Evolutionary conservation across 768 basidiomycete species (phyloP), one percentile per base, ranked within the genome.

Genomic region (Mycena chlorophos): DNA sequence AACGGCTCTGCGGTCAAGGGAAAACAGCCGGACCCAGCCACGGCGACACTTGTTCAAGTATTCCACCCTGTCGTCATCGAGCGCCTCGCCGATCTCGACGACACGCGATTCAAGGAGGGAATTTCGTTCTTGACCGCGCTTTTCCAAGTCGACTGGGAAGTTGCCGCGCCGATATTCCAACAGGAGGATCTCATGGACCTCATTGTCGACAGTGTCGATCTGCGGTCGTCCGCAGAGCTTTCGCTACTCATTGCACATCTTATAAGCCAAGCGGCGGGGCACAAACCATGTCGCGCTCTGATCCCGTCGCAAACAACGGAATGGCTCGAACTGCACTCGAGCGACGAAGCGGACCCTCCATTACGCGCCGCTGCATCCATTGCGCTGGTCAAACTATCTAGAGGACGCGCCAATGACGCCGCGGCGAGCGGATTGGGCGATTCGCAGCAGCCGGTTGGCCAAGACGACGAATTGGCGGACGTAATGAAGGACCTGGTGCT

Each of bases 131-230:
- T 94, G 47, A 75, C 80, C n/a, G 90, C 89, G 0, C 73, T 95
- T 19, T 91, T 93, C 65, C 90, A 93, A 66, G 83, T 93, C n/a
- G 90, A 92, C 61, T 80, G 84, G 70, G 72, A 78, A 49, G 73
- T 83, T 1, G 92, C 89, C 10, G 75, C 85, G 10, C 62, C 76
- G 22, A 83, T 95, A 51, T 84, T 94, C 54, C 69, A 73, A 31
- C 75, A 78, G 48, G 86, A 90, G 56, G 86, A 84, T 3, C 68
- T 87, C 16, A 62, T 86, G 28, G 84, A 88, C 34, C 78, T 79
- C 42, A 70, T 93, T 49, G 76, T 83, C 65, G 91, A 94, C 64
- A 78, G 79, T 14, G 78, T 87, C 23, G 92, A 95, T 57, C 70
- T 89, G n/a, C 74, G 73, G 42, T 75, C 82, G 2, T 77, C 78